Percentiles rank a stretch among this genome's conserved stretches.
phyloP scores from a whole-genome alignment of 1,284 basidiomycete genomes.

The Puccinia novopanici region DNA sequence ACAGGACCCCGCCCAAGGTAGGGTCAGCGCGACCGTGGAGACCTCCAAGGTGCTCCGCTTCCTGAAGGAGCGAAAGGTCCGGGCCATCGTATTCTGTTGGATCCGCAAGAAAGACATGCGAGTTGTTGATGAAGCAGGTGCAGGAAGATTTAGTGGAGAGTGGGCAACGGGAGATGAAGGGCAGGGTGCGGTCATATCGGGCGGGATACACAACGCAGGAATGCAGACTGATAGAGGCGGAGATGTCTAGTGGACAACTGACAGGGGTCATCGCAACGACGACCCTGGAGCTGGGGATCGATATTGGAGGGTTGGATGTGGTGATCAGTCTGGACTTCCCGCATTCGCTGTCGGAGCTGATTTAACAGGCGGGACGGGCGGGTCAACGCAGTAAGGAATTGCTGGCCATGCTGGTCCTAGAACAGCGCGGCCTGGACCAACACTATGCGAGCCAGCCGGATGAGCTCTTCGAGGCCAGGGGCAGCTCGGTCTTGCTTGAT shows the following conservation, averaged over 20 bases:
- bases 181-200: slow-evolving; percentile 78
- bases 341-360: slow-evolving; percentile 72
- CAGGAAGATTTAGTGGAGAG: slow-evolving; percentile 73
- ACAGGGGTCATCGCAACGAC: slow-evolving; percentile 84
- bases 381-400: slow-evolving; percentile 80
- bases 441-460: slow-evolving; percentile 74
- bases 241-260: slow-evolving; percentile 79
- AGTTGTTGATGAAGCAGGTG: slow-evolving; percentile 78
- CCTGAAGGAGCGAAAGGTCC: slow-evolving; percentile 76
- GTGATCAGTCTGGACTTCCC: slow-evolving; percentile 89
- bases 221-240: slow-evolving; percentile 76
- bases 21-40: slow-evolving; percentile 69
- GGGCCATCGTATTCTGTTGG: slow-evolving; percentile 85
- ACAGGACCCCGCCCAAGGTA: slow-evolving; percentile 67
- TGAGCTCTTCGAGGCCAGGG: slow-evolving; percentile 64
- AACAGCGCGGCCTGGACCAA: slow-evolving; percentile 73
- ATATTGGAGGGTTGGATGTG: slow-evolving; percentile 83
- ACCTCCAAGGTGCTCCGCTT: slow-evolving; percentile 75
- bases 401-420: slow-evolving; percentile 75
- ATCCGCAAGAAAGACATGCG: slow-evolving; percentile 68
- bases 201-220: slow-evolving; percentile 75
- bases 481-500: slow-evolving; percentile 61
- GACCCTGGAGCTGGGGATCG: slow-evolving; percentile 85
- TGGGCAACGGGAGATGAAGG: slow-evolving; percentile 74
- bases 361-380: slow-evolving; percentile 85